Conservation (phyloP, 345 rosid species). For the Draba incana region DNA sequence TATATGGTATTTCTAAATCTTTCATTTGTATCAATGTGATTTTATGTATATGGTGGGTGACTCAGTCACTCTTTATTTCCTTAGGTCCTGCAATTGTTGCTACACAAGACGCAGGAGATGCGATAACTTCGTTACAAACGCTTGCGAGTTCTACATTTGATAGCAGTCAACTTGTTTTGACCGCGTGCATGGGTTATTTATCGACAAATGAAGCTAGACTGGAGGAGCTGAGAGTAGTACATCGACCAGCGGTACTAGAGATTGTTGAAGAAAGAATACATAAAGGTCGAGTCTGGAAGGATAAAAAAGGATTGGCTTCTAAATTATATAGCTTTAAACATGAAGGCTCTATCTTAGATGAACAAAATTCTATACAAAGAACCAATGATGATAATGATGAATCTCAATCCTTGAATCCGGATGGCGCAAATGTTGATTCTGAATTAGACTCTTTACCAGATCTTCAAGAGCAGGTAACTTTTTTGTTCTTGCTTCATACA, state of each 20-base stretch:
- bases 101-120: conserved; percentile 92
- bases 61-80: conserved; percentile 25
- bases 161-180: conserved; percentile 92
- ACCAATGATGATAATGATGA: conserved; percentile 40
- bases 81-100: conserved; percentile 90
- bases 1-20: conserved; percentile 60
- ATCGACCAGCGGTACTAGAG: conserved; percentile 66
- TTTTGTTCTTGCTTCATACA: conserved; percentile 22
- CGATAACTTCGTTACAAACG: conserved; percentile 78
- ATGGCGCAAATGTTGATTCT: conserved; percentile 46
- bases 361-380: conserved; percentile 45
- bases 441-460: conserved; percentile 68
- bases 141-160: conserved; percentile 95
- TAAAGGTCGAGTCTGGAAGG: conserved; percentile 66
- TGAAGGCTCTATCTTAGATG: conserved; percentile 49
- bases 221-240: conserved; percentile 72
- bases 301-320: conserved; percentile 80
- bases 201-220: conserved; percentile 74
- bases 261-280: conserved; percentile 70
- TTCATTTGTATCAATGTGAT: conserved; percentile 11
- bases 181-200: conserved; percentile 87
- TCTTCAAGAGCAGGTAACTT: conserved; percentile 84
- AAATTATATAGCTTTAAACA: conserved; percentile 88
- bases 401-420: conserved; percentile 41
- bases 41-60: not conserved